Base-by-base conservation (phyloP, 192 early-diverging fungal genomes). In the Linnemannia schmuckeri region DNA sequence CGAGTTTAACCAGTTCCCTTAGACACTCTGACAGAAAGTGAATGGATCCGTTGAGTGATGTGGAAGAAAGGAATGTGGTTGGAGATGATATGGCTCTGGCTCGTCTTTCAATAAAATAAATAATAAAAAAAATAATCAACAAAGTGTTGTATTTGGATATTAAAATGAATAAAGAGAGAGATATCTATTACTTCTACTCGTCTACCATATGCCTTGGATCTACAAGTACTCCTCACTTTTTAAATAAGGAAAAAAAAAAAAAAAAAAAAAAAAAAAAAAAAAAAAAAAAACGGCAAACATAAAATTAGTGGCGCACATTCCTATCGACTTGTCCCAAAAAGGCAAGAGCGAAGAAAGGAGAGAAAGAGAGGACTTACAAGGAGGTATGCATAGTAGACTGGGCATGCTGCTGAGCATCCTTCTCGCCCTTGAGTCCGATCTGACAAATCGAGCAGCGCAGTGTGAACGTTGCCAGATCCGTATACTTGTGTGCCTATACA, bases 381-480 rank as follows among this genome's bases (percentile, higher is more conserved):
- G 79, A 42, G 35, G 80, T 78, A 76, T 87, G 85, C 80, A 42
- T 63, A 3, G 91, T 93, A 40, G 88, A 44, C 75, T 88, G 83
- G 12, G 93, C 92, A 86, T 95, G 94, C 72, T 88, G 89, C 63
- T 93, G 89, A 33, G 94, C 94, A 80, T 94, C 93, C 66, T 92
- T 92, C 70, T 95, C 91, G 17, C 94, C 93, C 66, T 82, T 87
- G 20, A 93, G 76, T 40, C 91, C 93, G 20, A 75, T 83, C 57
- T 89, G 79, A 83, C 96, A 96, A 5, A 91, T 68, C 0, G 89
- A 90, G 72, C 96, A 96, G 35, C 87, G 86, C n/a, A 96, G 81
- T 1, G 95, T 95, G 79, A 96, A 96, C 42, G 88, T 92, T 1
- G 93, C 91, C 38, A 95, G 79, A 81, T 96, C 94, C 4, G 96